These are phyloP conservation scores for Schwanniomyces polymorphus DNA, from an alignment of 805 yeast species.

Conservation along the genomic window DNA sequence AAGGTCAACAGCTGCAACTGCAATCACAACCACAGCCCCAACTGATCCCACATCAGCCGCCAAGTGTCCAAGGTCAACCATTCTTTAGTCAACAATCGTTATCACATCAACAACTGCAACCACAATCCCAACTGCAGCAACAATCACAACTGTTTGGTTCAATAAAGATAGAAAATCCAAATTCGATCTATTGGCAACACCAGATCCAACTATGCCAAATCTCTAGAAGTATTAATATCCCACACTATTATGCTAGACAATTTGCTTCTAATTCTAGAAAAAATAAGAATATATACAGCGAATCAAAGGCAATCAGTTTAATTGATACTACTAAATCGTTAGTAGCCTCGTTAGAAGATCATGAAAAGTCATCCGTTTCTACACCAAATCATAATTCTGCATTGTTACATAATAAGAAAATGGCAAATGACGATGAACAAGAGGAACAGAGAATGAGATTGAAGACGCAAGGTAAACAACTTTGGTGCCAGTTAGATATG, in stretches of 20 bases:
- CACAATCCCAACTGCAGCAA: slow-evolving; percentile 14
- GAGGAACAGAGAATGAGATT: slow-evolving; percentile 65
- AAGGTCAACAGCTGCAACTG: slow-evolving; percentile 21
- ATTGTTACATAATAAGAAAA: slow-evolving; percentile 43
- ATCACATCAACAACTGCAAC: slow-evolving; percentile 18
- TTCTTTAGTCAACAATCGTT: slow-evolving; percentile 16
- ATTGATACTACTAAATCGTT: slow-evolving; percentile 43
- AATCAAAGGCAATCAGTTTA: slow-evolving; percentile 36
- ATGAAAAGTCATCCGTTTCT: slow-evolving; percentile 36
- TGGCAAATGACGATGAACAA: slow-evolving; percentile 46
- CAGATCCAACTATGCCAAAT: slow-evolving; percentile 71
- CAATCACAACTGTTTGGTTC: slow-evolving; percentile 30
- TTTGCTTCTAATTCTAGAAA: slow-evolving; percentile 71
- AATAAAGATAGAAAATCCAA: slow-evolving; percentile 36
- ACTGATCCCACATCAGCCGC: slow-evolving; percentile 20
- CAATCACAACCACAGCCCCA: slow-evolving; percentile 16
- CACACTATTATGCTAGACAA: slow-evolving; percentile 82
- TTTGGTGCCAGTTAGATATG: slow-evolving; percentile 93
- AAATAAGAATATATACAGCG: slow-evolving; percentile 36
- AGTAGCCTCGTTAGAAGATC: slow-evolving; percentile 38
- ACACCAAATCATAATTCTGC: slow-evolving; percentile 38
- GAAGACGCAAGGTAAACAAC: slow-evolving; percentile 66
- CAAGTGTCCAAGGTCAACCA: slow-evolving; percentile 25
- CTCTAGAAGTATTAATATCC: slow-evolving; percentile 62
- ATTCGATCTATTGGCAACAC: slow-evolving; percentile 69